Evolutionary conservation across 2,329 filamentous ascomycete species (phyloP), one percentile per base, ranked within the genome.

Genomic region (Monosporascus sp.): DNA sequence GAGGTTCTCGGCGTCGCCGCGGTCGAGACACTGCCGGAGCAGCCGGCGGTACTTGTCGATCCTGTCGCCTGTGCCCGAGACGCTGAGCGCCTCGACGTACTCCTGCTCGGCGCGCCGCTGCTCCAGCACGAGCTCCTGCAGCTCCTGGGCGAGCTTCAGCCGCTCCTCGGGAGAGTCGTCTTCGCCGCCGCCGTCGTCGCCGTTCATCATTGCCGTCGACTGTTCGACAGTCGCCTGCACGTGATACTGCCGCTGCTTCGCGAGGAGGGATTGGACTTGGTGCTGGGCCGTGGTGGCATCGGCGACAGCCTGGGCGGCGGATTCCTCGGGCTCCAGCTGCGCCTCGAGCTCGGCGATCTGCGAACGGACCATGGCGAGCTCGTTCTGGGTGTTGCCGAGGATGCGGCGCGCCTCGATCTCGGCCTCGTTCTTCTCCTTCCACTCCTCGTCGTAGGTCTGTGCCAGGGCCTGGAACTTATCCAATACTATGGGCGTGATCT

Each of bases 391-490:
- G 59, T 85, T 86, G 55, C 77, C 76, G 17, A 90, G 75, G 52
- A 86, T 82, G 17, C 82, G 77, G 48, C 81, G 81, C 3, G 85
- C 85, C 65, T 89, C 88, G 25, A 79, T 79, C 63, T 88, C 85
- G 3, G 83, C 83, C 18, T 80, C 77, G 50, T 90, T 83, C 65
- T 89, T 90, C 58, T 91, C 87, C 50, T 81, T 79, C 62, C 89
- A 82, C 65, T 93, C 88, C 27, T 85, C 81, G 54, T 94, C 89
- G 63, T 90, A 90, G 52, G 78, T 84, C 52, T 78, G 77, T 2
- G 87, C 83, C 11, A 92, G 75, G 57, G 87, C 84, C 60, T 85
- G 82, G 57, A 90, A 84, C 59, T 89, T 89, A 53, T 90, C 84
- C 6, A 87, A 74, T 55, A 91, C 81, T 6, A 89, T 75, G 3